phyloP scores from a whole-genome alignment of 2,329 filamentous ascomycete species.

The Paraconiothyrium brasiliense region DNA sequence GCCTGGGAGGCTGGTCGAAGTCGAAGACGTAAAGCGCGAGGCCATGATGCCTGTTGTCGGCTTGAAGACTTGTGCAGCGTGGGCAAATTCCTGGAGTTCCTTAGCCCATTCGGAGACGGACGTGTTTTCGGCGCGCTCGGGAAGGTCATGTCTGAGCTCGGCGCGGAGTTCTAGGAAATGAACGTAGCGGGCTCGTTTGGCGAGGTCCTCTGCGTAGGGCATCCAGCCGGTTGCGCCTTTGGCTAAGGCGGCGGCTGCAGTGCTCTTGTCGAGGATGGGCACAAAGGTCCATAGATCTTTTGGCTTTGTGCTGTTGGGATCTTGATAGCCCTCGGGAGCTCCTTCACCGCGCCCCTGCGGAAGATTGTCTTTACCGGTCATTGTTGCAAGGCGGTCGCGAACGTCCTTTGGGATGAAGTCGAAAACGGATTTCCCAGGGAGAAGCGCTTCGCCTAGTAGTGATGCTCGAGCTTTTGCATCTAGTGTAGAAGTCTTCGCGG shows the following conservation, averaged over 20 bases:
- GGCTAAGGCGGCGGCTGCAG: slow-evolving; percentile 57
- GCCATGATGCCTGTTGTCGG: slow-evolving; percentile 94
- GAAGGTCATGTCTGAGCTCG: slow-evolving; percentile 65
- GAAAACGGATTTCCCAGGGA: slow-evolving; percentile 95
- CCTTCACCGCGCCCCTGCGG: slow-evolving; percentile 81
- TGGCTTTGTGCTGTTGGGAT: slow-evolving; percentile 69
- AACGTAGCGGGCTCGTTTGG: slow-evolving; percentile 82
- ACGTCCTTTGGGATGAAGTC: slow-evolving; percentile 85
- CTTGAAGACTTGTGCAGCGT: slow-evolving; percentile 82
- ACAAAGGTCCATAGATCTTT: slow-evolving; percentile 63
- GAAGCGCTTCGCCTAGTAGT: slow-evolving; percentile 78
- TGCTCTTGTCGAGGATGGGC: slow-evolving; percentile 51
- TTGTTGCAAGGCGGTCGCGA: slow-evolving; percentile 77
- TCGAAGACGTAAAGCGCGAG: slow-evolving; percentile 80
- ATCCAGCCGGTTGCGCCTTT: slow-evolving; percentile 70
- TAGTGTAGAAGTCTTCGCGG: slow-evolving; percentile 78
- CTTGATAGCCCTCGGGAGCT: slow-evolving; percentile 70
- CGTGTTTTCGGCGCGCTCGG: slow-evolving; percentile 62
- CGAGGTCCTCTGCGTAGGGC: slow-evolving; percentile 84
- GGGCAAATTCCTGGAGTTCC: slow-evolving; percentile 81
- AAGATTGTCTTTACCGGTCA: slow-evolving; percentile 78
- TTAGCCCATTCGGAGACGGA: slow-evolving; percentile 78
- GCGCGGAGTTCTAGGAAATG: slow-evolving; percentile 81
- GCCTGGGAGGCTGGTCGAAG: slow-evolving; percentile 43
- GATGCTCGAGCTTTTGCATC: slow-evolving; percentile 80